Evolutionary conservation across 345 rosid species (phyloP), one percentile per base, ranked within the genome.

Genomic region (Sapria himalayana): DNA sequence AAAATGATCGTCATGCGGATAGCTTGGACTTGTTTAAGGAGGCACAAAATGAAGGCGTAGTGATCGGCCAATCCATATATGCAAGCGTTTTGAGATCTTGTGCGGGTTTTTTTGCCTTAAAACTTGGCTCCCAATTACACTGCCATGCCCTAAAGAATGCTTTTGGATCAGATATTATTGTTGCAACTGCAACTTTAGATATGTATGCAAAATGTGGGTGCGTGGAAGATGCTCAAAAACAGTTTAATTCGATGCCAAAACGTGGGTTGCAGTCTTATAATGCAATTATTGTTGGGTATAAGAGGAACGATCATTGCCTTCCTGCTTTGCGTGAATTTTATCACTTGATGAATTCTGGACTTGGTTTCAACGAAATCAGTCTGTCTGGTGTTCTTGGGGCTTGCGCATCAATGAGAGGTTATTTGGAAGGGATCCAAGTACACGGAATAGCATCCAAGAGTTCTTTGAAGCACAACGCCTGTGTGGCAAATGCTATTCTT

Each of bases 191-290:
- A 10, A 78, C 68, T 7, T 43, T 89, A 59, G 94, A 89, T 60
- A 82, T 89, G 98, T 89, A 89, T 37, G 74, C 93, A 13, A 89
- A 82, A 66, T 76, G 91, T 50, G 73, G 65, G 21, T 55, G 66
- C 32, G 60, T 78, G 60, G 37, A 13, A 33, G 76, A 70, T 57
- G 89, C 98, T 63, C 66, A 59, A 50, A 70, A 61, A 63, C 25
- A 73, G 39, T 78, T 89, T 66, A 64, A 61, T 54, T 53, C 55
- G n/a, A 66, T 85, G 47, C 80, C 68, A 7, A 54, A 43, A 48
- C 78, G 15, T 48, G 67, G 60, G 35, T 50, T 78, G 61, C 94
- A 78, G 50, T 78, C 91, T 37, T 70, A 70, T 47, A 89, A 82
- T 55, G 98, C 98, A 18, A 72, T 82, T 56, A 69, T 89, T 33